Percentiles rank a stretch among this genome's conserved stretches.
phyloP scores from a whole-genome alignment of 148 eudicot genomes.

The Rhododendron vialii region DNA sequence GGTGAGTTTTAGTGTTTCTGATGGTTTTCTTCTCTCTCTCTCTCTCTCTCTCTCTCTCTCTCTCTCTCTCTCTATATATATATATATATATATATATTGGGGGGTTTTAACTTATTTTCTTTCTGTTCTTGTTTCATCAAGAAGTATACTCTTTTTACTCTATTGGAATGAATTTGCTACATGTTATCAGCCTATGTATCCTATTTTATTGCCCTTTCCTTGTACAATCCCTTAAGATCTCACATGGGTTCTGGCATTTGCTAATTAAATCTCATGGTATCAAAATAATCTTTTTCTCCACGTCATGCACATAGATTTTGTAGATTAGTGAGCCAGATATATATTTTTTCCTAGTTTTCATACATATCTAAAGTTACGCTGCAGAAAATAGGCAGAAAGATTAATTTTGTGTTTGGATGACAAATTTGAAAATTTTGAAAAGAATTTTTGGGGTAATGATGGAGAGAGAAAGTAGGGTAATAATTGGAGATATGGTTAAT shows the following conservation, averaged over 20 bases:
- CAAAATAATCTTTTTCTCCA: not conserved
- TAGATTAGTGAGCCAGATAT: not conserved
- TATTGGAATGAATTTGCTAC: not conserved
- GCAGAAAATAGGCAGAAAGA: not conserved
- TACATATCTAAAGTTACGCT: not conserved
- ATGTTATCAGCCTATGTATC: not conserved
- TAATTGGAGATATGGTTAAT: too few relatives aligned
- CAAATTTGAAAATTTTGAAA: too few relatives aligned
- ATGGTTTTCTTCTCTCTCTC: not conserved
- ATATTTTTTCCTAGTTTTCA: not conserved
- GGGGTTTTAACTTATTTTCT: not conserved
- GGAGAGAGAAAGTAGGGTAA: too few relatives aligned
- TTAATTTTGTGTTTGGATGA: too few relatives aligned
- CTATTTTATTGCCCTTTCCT: not conserved
- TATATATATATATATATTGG: too few relatives aligned
- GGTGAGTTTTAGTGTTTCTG: constrained; percentile 1
- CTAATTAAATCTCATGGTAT: not conserved
- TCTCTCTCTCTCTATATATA: too few relatives aligned
- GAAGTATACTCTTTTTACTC: not conserved
- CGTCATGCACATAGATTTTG: not conserved
- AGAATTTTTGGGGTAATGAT: too few relatives aligned
- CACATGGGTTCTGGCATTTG: constrained; percentile 8
- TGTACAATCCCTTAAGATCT: not conserved
- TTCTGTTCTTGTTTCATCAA: not conserved
- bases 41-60: too few relatives aligned